Evolutionary conservation across 2,329 filamentous ascomycete species (phyloP), one percentile per base, ranked within the genome.

Genomic region (Pleoardoris graminearum): DNA sequence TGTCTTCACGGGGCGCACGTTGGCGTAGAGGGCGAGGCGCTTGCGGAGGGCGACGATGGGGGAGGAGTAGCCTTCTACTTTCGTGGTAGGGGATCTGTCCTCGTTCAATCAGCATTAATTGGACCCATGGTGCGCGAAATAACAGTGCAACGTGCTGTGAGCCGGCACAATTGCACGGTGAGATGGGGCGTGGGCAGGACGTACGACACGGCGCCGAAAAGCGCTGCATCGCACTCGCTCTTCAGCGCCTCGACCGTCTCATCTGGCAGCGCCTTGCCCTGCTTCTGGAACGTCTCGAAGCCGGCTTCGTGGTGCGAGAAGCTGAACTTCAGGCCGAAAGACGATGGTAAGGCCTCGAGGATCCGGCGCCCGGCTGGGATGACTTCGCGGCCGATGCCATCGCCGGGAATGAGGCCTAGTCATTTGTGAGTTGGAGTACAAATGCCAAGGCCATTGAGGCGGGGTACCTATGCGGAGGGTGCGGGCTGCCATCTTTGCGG

Each of bases 301-400:
- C 94, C 94, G 54, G 94, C 94, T 57, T 94, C 84, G 65, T 97
- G 89, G 78, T 96, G 85, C 65, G 94, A 85, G 77, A 97, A 99
- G 74, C 88, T 89, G 82, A 97, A 97, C 71, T 91, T 92, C 65
- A 99, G 84, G 68, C 89, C 88, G 42, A 97, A 80, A n/a, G 90
- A 94, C n/a, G 87, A 77, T 29, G 93, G 92, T 1, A 99, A 87
- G 45, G 94, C 89, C 80, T 99, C 93, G 70, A 99, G 89, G 65
- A 97, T 81, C 60, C 89, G 88, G 67, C 91, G 90, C 46, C 93
- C 94, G 49, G 94, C 84, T 61, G 94, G 94, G 76, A 99, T 97
- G 75, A 99, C 94, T 79, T 99, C 94, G 73, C 90, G 90, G 77
- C 94, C 94, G 78, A 99, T 99, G 77, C 94, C 94, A 79, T 99